Percentiles rank a stretch among this genome's conserved stretches.
Conservation (phyloP, 73 alveolate genomes). For the Paramecium bursaria region DNA sequence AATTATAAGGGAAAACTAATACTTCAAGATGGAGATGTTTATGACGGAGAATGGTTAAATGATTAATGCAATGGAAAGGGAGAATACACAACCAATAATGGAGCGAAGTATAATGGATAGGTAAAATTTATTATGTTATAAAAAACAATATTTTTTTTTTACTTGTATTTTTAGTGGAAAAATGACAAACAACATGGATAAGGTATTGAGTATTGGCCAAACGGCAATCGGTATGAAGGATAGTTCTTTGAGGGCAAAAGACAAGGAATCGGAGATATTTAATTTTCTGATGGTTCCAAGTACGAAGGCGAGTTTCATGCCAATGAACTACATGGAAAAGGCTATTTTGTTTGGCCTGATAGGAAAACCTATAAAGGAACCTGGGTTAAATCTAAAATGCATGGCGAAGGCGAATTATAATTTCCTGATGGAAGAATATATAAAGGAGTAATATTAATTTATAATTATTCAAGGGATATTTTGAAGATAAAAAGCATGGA, state of each 20-base stretch:
- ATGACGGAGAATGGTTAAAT: conserved; percentile 56
- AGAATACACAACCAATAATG: neutral
- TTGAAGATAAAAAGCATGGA: conserved; percentile 53
- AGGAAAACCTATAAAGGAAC: conserved; percentile 67
- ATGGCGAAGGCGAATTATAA: conserved; percentile 72
- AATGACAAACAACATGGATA: conserved; percentile 62
- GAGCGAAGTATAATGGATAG: conserved; percentile 49
- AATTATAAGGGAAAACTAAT: conserved; percentile 17
- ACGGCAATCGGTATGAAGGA: conserved; percentile 75
- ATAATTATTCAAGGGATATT: neutral
- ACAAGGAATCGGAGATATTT: conserved; percentile 79
- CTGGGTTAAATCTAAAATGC: conserved; percentile 68
- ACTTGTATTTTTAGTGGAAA: too few species aligned
- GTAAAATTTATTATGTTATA: conserved; percentile 16
- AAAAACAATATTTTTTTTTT: too few species aligned
- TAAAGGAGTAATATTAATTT: conserved; percentile 27
- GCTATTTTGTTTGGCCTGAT: conserved; percentile 52
- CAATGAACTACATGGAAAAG: conserved; percentile 60
- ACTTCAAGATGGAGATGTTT: conserved; percentile 46
- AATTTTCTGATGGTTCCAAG: conserved; percentile 73
- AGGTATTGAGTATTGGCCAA: conserved; percentile 68
- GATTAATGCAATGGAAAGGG: conserved; percentile 52
- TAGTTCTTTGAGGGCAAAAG: conserved; percentile 75
- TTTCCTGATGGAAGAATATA: conserved; percentile 80
- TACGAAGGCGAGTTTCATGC: conserved; percentile 60